phyloP scores from a whole-genome alignment of 768 basidiomycete species.

The Sporobolomyces pararoseus region DNA sequence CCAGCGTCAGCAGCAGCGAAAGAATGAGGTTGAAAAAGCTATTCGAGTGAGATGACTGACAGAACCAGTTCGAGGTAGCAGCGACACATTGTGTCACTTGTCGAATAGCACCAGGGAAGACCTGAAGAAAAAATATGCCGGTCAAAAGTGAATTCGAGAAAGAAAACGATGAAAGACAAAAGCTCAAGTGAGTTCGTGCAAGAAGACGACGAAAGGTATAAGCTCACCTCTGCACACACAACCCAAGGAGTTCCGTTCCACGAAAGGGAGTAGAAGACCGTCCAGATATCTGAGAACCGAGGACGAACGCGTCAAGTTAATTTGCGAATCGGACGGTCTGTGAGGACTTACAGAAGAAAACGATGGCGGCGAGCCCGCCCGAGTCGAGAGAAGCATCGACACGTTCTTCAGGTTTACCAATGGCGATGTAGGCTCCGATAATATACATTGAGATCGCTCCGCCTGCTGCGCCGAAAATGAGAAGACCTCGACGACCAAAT shows the following conservation, averaged over 20 bases:
- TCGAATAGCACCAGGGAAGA: constrained; percentile 49
- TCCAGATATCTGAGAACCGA: constrained; percentile 30
- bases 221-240: constrained; percentile 49
- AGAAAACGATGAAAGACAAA: neutral
- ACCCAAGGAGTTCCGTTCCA: constrained; percentile 58
- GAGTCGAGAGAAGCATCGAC: constrained; percentile 14
- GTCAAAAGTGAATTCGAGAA: neutral
- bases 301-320: neutral
- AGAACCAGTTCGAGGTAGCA: constrained; percentile 41
- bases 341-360: constrained; percentile 35
- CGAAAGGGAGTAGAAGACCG: constrained; percentile 53
- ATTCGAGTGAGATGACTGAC: constrained; percentile 37
- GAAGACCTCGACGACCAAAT: constrained; percentile 53
- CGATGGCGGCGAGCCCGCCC: constrained; percentile 43
- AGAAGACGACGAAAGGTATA: constrained; percentile 43
- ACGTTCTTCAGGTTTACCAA: constrained; percentile 48
- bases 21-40: constrained; percentile 22
- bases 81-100: constrained; percentile 44
- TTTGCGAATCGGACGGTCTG: neutral
- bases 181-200: no score
- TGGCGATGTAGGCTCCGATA: constrained; percentile 54
- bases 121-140: neutral
- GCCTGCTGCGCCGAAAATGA: constrained; percentile 53
- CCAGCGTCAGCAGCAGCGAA: neutral
- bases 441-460: constrained; percentile 54